phyloP scores from a whole-genome alignment of 148 eudicot species.

The Cornus controversa region DNA sequence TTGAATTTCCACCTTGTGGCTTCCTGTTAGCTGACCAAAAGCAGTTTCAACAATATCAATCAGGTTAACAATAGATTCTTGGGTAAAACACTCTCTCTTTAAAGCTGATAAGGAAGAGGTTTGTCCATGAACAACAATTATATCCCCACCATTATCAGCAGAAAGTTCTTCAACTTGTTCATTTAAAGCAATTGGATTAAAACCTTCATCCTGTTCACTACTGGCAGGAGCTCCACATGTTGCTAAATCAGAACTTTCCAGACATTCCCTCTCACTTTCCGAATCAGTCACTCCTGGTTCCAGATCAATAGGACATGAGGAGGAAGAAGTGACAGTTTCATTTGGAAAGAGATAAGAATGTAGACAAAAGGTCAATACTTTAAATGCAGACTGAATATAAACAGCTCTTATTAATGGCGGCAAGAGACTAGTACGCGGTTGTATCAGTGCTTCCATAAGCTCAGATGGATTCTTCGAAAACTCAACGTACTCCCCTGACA shows the following conservation, averaged over 20 bases:
- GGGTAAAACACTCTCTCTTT: constrained; percentile 20
- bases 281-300: constrained; percentile 25
- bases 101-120: constrained; percentile 17
- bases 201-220: constrained; percentile 20
- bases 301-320: constrained; percentile 19
- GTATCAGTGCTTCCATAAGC: constrained; percentile 78
- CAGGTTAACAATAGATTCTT: constrained; percentile 40
- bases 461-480: constrained; percentile 73
- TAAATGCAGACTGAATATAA: constrained; percentile 76
- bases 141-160: constrained; percentile 19
- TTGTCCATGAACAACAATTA: constrained; percentile 9
- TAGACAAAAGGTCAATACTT: constrained; percentile 66
- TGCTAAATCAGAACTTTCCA: constrained; percentile 17
- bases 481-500: constrained; percentile 80
- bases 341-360: constrained; percentile 51
- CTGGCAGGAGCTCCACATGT: constrained; percentile 16
- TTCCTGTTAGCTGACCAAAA: constrained; percentile 48
- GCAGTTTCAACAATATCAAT: constrained; percentile 49
- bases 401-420: constrained; percentile 70
- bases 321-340: constrained; percentile 33
- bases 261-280: constrained; percentile 11
- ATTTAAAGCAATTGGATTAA: constrained; percentile 20
- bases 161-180: constrained; percentile 15
- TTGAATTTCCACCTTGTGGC: constrained; percentile 76
- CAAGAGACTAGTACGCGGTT: constrained; percentile 83